A percentile compares a stretch with the other conserved stretches of the same genome.
These are phyloP conservation scores for Talaromyces wortmannii DNA, from an alignment of 495 filamentous ascomycete genomes.

Conservation along the genomic window DNA sequence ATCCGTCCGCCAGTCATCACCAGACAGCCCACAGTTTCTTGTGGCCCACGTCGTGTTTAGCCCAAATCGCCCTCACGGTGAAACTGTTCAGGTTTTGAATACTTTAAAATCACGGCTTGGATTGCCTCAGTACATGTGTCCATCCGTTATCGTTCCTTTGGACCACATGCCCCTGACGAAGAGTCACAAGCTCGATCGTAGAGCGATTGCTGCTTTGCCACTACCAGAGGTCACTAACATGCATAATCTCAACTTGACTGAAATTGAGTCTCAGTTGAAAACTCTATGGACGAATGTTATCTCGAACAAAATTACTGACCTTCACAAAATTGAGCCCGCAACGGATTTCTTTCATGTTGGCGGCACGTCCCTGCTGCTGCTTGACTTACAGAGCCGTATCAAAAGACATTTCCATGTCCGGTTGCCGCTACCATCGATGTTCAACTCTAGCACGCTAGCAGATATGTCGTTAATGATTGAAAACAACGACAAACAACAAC, in stretches of 20 bases:
- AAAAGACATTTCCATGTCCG: no score
- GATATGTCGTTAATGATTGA: no score
- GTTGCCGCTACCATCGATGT: no score
- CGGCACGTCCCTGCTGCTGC: not conserved
- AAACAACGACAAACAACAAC: no score
- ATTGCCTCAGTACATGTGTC: conserved; percentile 42
- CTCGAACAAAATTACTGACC: not conserved
- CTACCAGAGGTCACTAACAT: conserved; percentile 6
- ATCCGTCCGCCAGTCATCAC: conserved; percentile 5
- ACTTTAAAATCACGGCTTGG: conserved; percentile 9
- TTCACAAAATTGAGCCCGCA: not conserved
- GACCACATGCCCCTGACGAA: conserved; percentile 29
- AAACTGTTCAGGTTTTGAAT: not conserved
- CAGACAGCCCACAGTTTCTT: conserved; percentile 13
- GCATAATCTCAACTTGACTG: conserved; percentile 11
- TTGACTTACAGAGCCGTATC: no score
- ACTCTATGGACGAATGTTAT: conserved; percentile 21
- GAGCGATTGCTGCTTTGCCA: conserved; percentile 12
- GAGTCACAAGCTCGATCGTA: conserved; percentile 35
- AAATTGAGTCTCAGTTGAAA: conserved; percentile 13
- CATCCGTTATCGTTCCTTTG: conserved; percentile 25
- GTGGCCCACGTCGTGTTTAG: conserved; percentile 24
- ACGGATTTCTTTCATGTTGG: not conserved
- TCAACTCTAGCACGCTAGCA: no score
- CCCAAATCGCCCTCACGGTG: not conserved